phyloP scores from a whole-genome alignment of 176 grass and related monocot species.

The Pharus latifolius region DNA sequence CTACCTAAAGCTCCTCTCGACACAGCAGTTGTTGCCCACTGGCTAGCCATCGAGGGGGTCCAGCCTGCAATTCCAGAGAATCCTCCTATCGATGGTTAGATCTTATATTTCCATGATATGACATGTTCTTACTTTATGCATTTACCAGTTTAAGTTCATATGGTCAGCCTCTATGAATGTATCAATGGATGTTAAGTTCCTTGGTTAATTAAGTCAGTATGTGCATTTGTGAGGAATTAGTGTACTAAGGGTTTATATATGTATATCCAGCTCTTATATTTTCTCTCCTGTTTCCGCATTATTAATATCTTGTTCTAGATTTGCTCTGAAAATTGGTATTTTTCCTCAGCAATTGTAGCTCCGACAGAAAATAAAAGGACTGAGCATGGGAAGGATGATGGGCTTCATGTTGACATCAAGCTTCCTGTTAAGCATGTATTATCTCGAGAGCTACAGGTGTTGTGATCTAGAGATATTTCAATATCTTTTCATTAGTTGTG shows the following conservation, averaged over 20 bases:
- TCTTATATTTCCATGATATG: background rate
- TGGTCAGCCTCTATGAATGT: background rate
- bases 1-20: constrained; percentile 88
- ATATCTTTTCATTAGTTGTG: background rate
- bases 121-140: background rate
- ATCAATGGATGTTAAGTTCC: too few relatives aligned
- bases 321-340: constrained; percentile 17
- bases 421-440: constrained; percentile 97
- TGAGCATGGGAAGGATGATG: constrained; percentile 70
- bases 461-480: background rate
- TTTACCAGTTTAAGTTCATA: background rate
- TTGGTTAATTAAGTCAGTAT: background rate
- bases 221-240: background rate
- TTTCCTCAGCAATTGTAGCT: constrained; percentile 54
- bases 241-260: background rate
- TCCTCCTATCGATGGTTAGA: constrained; percentile 65
- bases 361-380: constrained; percentile 58
- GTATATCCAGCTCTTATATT: background rate
- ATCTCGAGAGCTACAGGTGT: constrained; percentile 83
- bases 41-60: constrained; percentile 89
- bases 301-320: background rate
- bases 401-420: constrained; percentile 71
- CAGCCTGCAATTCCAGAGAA: constrained; percentile 95
- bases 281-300: background rate
- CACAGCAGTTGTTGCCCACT: constrained; percentile 70